Conservation (phyloP, 768 basidiomycete species). For the Xerocomus spinulosus region DNA sequence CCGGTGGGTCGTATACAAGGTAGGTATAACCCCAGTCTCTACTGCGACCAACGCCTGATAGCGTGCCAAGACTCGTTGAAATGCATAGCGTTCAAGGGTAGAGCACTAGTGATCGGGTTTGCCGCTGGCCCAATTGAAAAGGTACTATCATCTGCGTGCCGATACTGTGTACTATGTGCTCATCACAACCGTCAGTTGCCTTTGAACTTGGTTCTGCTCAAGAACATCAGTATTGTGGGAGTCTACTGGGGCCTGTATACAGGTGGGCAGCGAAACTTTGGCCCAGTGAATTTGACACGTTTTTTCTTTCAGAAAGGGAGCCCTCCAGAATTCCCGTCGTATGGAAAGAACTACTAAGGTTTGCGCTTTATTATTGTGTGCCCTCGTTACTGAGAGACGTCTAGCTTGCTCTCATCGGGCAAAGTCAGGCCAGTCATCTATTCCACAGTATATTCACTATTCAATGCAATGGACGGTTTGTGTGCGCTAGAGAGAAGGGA, state of each 20-base stretch:
- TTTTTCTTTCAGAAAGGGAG: slow-evolving; percentile 51
- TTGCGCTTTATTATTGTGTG: slow-evolving; percentile 19
- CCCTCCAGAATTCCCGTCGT: slow-evolving; percentile 57
- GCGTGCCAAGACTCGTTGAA: slow-evolving; percentile 66
- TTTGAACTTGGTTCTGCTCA: slow-evolving; percentile 75
- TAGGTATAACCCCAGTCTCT: slow-evolving; percentile 18
- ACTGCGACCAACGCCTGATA: not conserved
- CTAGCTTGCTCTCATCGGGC: slow-evolving; percentile 64
- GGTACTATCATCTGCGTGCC: not conserved
- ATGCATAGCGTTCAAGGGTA: slow-evolving; percentile 92
- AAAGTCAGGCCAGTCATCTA: slow-evolving; percentile 68
- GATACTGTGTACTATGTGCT: slow-evolving; percentile 1
- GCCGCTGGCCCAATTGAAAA: slow-evolving; percentile 24
- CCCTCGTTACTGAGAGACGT: slow-evolving; percentile 5
- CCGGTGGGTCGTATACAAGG: slow-evolving; percentile 79
- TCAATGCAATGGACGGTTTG: slow-evolving; percentile 62
- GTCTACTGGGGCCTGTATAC: slow-evolving; percentile 84
- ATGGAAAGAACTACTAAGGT: slow-evolving; percentile 69
- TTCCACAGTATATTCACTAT: slow-evolving; percentile 62
- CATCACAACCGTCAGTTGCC: slow-evolving; percentile 53
- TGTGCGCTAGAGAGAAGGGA: slow-evolving; percentile 72
- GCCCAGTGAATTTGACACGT: not conserved
- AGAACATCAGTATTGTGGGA: slow-evolving; percentile 81
- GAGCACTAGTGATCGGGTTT: slow-evolving; percentile 87
- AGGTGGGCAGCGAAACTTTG: slow-evolving; percentile 39